These are phyloP conservation scores for Fraxinus quadrangulata DNA, from an alignment of 257 asterid genomes.

Conservation along the genomic window DNA sequence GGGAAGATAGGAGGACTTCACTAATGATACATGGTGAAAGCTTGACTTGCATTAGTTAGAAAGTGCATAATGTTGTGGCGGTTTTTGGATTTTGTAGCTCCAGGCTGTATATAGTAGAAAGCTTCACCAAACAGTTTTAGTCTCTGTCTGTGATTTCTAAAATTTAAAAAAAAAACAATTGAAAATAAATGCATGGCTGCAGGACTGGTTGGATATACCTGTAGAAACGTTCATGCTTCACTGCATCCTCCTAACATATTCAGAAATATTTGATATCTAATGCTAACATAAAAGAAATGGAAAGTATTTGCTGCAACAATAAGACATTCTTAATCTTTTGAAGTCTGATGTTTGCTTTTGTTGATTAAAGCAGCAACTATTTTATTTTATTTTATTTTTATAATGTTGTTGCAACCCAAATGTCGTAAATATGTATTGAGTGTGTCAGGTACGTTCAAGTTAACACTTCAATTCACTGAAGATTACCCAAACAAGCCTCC, in stretches of 20 bases:
- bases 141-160: background rate
- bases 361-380: background rate
- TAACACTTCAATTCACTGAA: constrained; percentile 72
- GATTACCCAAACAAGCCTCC: constrained; percentile 91
- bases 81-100: background rate
- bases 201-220: background rate
- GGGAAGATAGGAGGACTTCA: background rate
- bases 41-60: background rate
- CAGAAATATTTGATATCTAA: background rate
- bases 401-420: constrained; percentile 6
- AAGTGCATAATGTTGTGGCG: background rate
- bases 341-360: background rate
- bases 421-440: constrained; percentile 27
- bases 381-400: background rate
- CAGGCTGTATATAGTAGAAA: background rate
- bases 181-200: too few relatives aligned
- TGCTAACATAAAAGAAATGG: background rate
- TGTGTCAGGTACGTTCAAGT: constrained; percentile 65
- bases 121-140: background rate
- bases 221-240: background rate
- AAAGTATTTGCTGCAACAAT: background rate
- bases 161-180: too few relatives aligned
- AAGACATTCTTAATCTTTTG: background rate
- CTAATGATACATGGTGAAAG: background rate
- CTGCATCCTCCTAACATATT: background rate